phyloP scores from a whole-genome alignment of 2,329 filamentous ascomycete genomes.

The Talaromyces sp. region DNA sequence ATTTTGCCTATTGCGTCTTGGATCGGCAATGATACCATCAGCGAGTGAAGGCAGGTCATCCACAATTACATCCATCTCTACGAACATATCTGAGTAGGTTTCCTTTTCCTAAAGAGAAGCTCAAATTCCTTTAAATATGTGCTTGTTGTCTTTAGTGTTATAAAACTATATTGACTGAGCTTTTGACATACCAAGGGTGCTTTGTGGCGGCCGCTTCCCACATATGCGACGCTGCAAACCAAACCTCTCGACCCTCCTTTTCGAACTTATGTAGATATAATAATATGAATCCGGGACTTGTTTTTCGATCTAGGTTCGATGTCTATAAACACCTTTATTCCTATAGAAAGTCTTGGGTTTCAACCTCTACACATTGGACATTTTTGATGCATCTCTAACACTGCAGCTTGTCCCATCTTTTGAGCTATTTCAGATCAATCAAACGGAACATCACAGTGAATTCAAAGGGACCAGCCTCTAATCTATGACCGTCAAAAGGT shows the following conservation, averaged over 20 bases:
- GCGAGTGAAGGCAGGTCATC: constrained; percentile 50
- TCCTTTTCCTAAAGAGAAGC: constrained; percentile 54
- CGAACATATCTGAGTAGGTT: constrained; percentile 50
- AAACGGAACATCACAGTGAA: constrained; percentile 23
- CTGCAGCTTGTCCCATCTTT: not conserved
- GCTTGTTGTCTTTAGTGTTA: no score
- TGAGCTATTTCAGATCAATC: not conserved
- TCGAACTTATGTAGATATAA: constrained; percentile 43
- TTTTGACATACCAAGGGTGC: constrained; percentile 19
- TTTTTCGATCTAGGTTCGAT: constrained; percentile 45
- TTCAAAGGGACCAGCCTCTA: constrained; percentile 26
- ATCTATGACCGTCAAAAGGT: constrained; percentile 23
- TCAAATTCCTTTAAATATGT: constrained; percentile 51
- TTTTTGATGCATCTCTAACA: not conserved
- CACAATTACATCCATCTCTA: constrained; percentile 51
- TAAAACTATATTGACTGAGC: no score
- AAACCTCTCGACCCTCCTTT: constrained; percentile 37
- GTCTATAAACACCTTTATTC: not conserved
- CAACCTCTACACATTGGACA: not conserved
- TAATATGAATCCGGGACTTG: constrained; percentile 49
- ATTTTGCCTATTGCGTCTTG: no score
- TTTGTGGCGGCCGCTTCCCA: constrained; percentile 58
- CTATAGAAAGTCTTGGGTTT: not conserved
- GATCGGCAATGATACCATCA: constrained; percentile 20
- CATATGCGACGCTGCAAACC: constrained; percentile 60